Evolutionary conservation across 306 rosid genomes (phyloP), one percentile per base, ranked within the genome.

Genomic region (Malus orientalis): DNA sequence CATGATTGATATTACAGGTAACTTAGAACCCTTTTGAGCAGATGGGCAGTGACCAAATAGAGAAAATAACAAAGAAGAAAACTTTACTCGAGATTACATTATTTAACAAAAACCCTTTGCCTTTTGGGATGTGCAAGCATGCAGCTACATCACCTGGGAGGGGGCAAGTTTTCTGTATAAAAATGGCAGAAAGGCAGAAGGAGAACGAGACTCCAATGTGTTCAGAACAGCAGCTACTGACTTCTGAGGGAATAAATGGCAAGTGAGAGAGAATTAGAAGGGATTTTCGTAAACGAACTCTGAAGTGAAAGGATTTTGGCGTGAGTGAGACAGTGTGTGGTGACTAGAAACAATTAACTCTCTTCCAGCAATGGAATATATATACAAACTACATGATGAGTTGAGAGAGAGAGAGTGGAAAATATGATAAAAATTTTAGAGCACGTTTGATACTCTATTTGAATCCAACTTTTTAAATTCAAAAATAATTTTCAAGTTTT

Each of bases 141-240:
- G 83, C 85, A 83, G 84, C 89, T 88, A 93, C 95, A 90, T 85
- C 76, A 77, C 79, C 85, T 67, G 86, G 79, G 76, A 74, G 57
- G 27, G 12, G 4, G 62, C 69, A 40, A 54, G 14, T 60, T 74
- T 5, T 60, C 2, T 27, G 19, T 0, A 25, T 36, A 47, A 55
- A 79, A 71, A 73, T 57, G 20, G 54, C 27, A 25, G 29, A 66
- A 70, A 22, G 61, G 45, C 55, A 2, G 8, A 51, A 54, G 49
- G 69, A 63, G 53, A 62, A 18, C 30, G 40, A 76, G 80, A 80
- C 71, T 71, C 81, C 75, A 85, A 85, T 13, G 73, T 13, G 70
- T 64, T 45, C 60, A 75, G 72, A 71, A 75, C 80, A 79, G 51
- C 73, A 69, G 68, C 68, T 8, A 45, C 74, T 58, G 79, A 85